Conservation (phyloP, 257 asterid genomes). For the Fraxinus excelsior region DNA sequence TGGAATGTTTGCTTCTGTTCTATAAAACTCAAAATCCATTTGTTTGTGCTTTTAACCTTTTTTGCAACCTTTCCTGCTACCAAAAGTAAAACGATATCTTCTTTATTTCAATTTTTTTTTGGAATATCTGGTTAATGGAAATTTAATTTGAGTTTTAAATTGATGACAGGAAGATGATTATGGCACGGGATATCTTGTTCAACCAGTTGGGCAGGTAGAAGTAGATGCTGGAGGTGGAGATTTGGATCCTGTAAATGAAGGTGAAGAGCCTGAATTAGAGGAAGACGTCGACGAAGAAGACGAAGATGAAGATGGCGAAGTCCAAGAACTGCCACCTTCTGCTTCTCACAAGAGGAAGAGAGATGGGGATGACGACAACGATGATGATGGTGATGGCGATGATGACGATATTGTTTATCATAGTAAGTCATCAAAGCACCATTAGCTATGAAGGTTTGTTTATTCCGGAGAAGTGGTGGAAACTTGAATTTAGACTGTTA, state of each 20-base stretch:
- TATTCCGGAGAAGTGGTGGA: constrained; percentile 19
- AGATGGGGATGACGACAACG: background rate
- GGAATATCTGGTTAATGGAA: background rate
- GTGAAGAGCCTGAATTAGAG: constrained; percentile 44
- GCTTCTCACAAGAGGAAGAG: constrained; percentile 65
- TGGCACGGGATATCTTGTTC: constrained; percentile 70
- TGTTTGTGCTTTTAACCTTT: background rate
- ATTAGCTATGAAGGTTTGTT: constrained; percentile 26
- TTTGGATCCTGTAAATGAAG: constrained; percentile 46
- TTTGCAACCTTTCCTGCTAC: background rate
- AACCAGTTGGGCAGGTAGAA: constrained; percentile 72
- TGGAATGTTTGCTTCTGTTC: constrained; percentile 10
- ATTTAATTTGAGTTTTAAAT: background rate
- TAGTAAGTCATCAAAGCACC: constrained; percentile 53
- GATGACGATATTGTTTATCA: constrained; percentile 16
- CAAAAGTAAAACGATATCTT: background rate
- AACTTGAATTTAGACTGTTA: constrained; percentile 24
- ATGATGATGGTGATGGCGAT: constrained; percentile 15
- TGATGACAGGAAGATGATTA: constrained; percentile 73
- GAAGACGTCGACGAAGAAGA: constrained; percentile 45
- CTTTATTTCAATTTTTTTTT: background rate
- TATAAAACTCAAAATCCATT: background rate
- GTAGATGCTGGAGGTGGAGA: constrained; percentile 44
- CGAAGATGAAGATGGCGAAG: constrained; percentile 61
- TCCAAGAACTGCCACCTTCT: constrained; percentile 73